A percentile compares a stretch with the other conserved stretches of the same genome.
These are phyloP conservation scores for Fraxinus quadrangulata DNA, from an alignment of 257 asterid species.

Conservation along the genomic window DNA sequence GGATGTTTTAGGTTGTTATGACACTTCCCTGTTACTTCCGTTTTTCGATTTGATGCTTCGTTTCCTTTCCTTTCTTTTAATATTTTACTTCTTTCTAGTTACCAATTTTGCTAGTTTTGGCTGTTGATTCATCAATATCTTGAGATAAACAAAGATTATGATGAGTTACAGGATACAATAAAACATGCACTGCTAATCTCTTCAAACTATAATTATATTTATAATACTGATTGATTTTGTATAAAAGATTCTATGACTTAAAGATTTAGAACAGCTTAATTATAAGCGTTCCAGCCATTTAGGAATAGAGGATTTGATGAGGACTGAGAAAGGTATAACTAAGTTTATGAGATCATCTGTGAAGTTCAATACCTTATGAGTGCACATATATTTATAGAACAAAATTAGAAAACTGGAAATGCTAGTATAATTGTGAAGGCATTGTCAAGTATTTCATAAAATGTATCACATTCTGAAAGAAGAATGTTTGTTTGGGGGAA, in stretches of 20 bases:
- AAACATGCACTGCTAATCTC: background rate
- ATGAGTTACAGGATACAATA: background rate
- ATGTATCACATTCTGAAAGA: background rate
- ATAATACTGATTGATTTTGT: background rate
- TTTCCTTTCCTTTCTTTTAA: no score
- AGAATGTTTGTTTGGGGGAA: background rate
- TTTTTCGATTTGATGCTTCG: no score
- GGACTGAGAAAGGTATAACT: background rate
- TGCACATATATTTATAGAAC: background rate
- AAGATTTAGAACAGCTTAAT: no score
- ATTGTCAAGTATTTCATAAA: background rate
- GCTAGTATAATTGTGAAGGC: background rate
- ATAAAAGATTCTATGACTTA: background rate
- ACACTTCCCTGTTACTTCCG: no score
- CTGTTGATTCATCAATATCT: background rate
- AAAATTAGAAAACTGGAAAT: background rate
- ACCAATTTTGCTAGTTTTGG: background rate
- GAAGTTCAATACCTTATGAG: background rate
- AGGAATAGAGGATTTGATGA: background rate
- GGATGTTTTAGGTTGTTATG: no score
- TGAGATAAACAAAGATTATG: background rate
- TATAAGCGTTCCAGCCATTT: background rate
- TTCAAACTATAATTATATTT: background rate
- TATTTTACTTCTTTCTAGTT: no score
- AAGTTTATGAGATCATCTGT: slow-evolving; percentile 1